Percentiles rank a stretch among this genome's conserved stretches.
phyloP scores from a whole-genome alignment of 768 basidiomycete genomes.

The Gloeopeniophorella convolvens region DNA sequence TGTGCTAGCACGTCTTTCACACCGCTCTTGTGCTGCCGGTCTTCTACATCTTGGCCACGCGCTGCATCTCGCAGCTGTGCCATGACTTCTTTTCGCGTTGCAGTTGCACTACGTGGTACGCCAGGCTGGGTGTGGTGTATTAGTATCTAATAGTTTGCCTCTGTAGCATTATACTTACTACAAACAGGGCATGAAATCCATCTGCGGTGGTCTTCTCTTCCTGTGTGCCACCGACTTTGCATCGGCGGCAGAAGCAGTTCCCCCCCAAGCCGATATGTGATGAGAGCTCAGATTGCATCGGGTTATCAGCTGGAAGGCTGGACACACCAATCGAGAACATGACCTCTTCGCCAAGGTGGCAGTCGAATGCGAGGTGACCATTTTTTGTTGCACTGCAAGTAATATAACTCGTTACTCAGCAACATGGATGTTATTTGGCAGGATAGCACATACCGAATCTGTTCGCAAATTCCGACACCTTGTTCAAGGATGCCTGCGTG shows the following conservation, averaged over 20 bases:
- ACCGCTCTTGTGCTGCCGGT: constrained; percentile 17
- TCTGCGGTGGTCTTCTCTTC: constrained; percentile 28
- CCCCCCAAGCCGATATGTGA: constrained; percentile 19
- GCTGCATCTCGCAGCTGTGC: constrained; percentile 9
- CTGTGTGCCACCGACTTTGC: constrained; percentile 31
- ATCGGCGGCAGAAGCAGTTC: constrained; percentile 38
- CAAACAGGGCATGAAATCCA: constrained; percentile 30
- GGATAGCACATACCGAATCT: too few relatives aligned
- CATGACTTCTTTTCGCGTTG: not conserved
- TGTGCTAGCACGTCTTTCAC: constrained; percentile 22
- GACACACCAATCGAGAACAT: too few relatives aligned
- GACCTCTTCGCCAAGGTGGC: too few relatives aligned
- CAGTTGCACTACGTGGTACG: constrained; percentile 1
- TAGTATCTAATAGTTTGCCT: not conserved
- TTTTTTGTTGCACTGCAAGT: constrained; percentile 28
- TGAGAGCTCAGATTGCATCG: constrained; percentile 24
- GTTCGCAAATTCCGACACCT: too few relatives aligned
- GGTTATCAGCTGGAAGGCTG: constrained; percentile 25
- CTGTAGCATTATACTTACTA: not conserved
- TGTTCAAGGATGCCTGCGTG: too few relatives aligned
- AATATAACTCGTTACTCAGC: too few relatives aligned
- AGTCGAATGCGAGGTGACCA: too few relatives aligned
- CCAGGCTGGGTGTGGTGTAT: not conserved
- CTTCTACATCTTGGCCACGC: constrained; percentile 15
- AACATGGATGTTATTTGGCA: too few relatives aligned